Evolutionary conservation across 2,329 filamentous ascomycete genomes (phyloP), one percentile per base, ranked within the genome.

Genomic region (Leptodontidium sp.): DNA sequence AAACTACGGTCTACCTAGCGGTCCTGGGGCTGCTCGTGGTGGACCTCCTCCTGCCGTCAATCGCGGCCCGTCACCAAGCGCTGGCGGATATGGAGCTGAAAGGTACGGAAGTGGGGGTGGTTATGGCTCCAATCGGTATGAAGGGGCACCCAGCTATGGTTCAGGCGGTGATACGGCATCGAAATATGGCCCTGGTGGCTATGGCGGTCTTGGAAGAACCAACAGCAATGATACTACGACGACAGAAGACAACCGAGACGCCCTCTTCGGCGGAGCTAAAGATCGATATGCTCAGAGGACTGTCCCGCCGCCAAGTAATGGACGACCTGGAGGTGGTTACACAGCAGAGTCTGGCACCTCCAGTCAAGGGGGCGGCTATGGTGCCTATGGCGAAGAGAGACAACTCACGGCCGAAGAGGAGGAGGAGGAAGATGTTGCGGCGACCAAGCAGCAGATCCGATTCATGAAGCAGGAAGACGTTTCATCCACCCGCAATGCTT

Each of bases 391-490:
- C 64, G 89, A 91, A 67, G 86, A 92, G 68, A 88, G 93, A 59
- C 88, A 97, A 79, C 82, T 97, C 73, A 97, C 93, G 0, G 93
- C 90, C 1, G 93, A 97, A 67, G 83, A 87, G 82, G 81, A 90
- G 71, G 90, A 96, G 75, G 90, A 93, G 71, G 88, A 92, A 78
- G 89, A 92, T 69, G 87, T 94, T 14, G 84, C 89, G 68, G 88
- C 88, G 0, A 89, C 91, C 21, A 93, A 93, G 79, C 85, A 90
- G 73, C 87, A 97, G 76, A 93, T 94, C 73, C 86, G 86, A 17
- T 88, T 90, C 72, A 86, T 93, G 77, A 95, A 95, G 79, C 87
- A 93, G 72, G 90, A 93, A 69, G 93, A 93, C 77, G 88, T 94
- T 40, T 83, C 87, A n/a, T 88, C 87, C 15, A 91, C 90, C 12